Conservation (phyloP, 192 early-diverging fungal species). For the Rhizophlyctis rosea region DNA sequence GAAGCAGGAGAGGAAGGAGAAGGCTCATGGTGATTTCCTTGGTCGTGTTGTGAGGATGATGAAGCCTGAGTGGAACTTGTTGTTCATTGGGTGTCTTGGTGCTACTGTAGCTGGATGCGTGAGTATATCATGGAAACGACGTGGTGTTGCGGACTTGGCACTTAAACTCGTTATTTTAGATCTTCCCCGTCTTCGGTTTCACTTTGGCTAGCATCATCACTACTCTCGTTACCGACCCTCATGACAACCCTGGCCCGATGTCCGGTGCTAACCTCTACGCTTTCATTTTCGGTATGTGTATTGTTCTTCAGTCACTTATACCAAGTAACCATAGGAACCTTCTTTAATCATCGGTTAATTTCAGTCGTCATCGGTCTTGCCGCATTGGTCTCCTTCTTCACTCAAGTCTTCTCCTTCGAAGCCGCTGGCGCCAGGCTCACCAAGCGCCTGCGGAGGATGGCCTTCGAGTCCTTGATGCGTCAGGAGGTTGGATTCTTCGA, state of each 20-base stretch:
- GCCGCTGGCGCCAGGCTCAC: slow-evolving; percentile 31
- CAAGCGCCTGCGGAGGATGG: slow-evolving; percentile 30
- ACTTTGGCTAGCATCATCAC: slow-evolving; percentile 21
- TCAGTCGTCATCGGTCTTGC: slow-evolving; percentile 58
- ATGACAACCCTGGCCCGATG: slow-evolving; percentile 33
- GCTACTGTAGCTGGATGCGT: slow-evolving; percentile 63
- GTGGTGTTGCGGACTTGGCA: slow-evolving; percentile 4
- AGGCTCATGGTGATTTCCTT: slow-evolving; percentile 19
- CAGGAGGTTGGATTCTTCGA: slow-evolving; percentile 58
- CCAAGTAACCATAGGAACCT: slow-evolving; percentile 13
- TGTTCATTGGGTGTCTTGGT: slow-evolving; percentile 58
- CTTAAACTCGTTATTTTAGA: no score
- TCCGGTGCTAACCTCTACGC: slow-evolving; percentile 39
- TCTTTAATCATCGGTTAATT: slow-evolving; percentile 47
- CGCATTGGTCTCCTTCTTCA: slow-evolving; percentile 49
- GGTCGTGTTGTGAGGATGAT: slow-evolving; percentile 40
- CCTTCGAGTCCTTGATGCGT: slow-evolving; percentile 44
- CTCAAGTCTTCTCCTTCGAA: slow-evolving; percentile 42
- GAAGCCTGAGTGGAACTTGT: slow-evolving; percentile 28
- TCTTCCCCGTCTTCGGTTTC: slow-evolving; percentile 75
- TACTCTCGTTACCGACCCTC: slow-evolving; percentile 25
- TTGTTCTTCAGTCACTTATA: background rate
- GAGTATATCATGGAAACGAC: slow-evolving; percentile 2
- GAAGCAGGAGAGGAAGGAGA: slow-evolving; percentile 28
- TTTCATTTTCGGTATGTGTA: slow-evolving; percentile 15